phyloP scores from a whole-genome alignment of 2,329 filamentous ascomycete species.

The Alternaria sp. region DNA sequence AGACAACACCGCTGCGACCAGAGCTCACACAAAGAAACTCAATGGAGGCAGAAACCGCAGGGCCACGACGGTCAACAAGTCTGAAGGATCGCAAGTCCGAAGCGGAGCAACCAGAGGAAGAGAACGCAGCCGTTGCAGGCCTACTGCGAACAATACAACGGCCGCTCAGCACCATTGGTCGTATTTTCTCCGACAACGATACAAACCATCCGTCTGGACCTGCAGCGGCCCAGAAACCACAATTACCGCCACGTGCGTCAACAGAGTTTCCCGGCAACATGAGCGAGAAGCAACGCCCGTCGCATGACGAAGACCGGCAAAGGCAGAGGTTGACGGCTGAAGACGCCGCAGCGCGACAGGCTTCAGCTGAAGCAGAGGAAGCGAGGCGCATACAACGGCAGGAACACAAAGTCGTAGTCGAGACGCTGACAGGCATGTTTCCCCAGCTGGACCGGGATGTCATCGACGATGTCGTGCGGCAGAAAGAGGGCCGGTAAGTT shows the following conservation, averaged over 20 bases:
- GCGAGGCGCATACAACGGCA: slow-evolving; percentile 80
- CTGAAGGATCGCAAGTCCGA: slow-evolving; percentile 49
- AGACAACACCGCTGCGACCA: slow-evolving; percentile 58
- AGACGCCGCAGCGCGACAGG: slow-evolving; percentile 87
- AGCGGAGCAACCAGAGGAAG: slow-evolving; percentile 64
- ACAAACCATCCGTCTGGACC: slow-evolving; percentile 38
- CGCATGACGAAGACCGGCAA: slow-evolving; percentile 36
- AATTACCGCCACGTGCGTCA: slow-evolving; percentile 52
- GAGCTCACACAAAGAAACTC: slow-evolving; percentile 67
- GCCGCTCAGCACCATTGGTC: slow-evolving; percentile 87
- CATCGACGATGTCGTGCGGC: slow-evolving; percentile 94
- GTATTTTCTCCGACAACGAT: slow-evolving; percentile 84
- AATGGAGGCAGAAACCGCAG: slow-evolving; percentile 65
- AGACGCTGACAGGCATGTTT: slow-evolving; percentile 96
- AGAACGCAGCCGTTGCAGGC: slow-evolving; percentile 78
- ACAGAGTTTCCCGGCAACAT: slow-evolving; percentile 34
- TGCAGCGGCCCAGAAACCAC: slow-evolving; percentile 57
- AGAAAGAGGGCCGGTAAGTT: slow-evolving; percentile 90
- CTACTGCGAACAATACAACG: slow-evolving; percentile 89
- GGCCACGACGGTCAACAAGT: slow-evolving; percentile 62
- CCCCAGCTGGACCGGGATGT: slow-evolving; percentile 92
- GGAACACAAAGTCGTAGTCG: slow-evolving; percentile 90
- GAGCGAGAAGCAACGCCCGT: slow-evolving; percentile 21
- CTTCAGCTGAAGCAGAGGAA: slow-evolving; percentile 87
- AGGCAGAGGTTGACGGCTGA: slow-evolving; percentile 68